Base-by-base conservation (phyloP, 331 rosid genomes). In the Acacia pycnantha region DNA sequence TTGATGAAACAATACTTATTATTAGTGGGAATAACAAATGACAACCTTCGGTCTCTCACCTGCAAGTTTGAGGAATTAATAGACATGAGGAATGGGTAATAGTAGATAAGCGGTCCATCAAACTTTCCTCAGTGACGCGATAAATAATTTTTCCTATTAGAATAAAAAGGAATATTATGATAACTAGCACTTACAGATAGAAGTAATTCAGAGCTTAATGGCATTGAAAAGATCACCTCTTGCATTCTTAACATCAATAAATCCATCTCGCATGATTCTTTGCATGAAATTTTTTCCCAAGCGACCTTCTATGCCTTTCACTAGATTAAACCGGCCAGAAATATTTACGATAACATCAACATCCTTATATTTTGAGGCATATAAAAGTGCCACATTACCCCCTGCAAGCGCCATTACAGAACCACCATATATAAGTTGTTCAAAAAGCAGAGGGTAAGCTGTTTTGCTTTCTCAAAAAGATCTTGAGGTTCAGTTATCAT, bases 311-410 rank as follows among this genome's bases (percentile, higher is more conserved):
- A 93, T 92, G 22, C 99, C 97, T 85, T 87, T 85, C 62, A 78
- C 81, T 50, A 93, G 87, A 88, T 95, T 84, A 85, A 93, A 95
- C 50, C 98, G 97, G 21, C 98, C 99, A 86, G 99, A 90, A 59
- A 95, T 88, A 80, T 93, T 95, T 81, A 95, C 94, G 80, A 90
- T 86, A 11, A 46, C 46, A 66, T 83, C 77, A 77, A 93, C 82
- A 80, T 93, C 94, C 65, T 83, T 87, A 78, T 90, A 91, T 77
- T 90, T 90, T 73, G 97, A 89, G 77, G 94, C 97, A 88, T 95
- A 95, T 74, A 95, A 86, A 80, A 93, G 83, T 70, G 82, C 98
- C 74, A 83, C 98, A 79, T 93, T 95, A 47, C 98, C 99, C 70
- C 99, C 98, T 95, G 90, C 86, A 85, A 83, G 77, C 76, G 76